Base-by-base conservation (phyloP, 306 rosid genomes). In the Casuarina equisetifolia region DNA sequence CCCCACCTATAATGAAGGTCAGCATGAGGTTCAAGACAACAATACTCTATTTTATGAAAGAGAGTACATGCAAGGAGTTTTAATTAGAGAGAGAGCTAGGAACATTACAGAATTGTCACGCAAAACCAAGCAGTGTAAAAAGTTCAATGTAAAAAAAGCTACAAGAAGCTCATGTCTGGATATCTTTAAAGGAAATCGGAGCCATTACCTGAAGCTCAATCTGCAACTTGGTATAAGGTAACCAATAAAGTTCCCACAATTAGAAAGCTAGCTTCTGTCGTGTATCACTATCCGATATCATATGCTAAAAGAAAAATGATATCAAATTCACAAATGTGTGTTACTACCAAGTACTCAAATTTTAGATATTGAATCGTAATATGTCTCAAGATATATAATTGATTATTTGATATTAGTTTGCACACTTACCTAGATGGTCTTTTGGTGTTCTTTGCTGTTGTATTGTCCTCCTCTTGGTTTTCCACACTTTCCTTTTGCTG, bases 1-100 rank as follows among this genome's bases (percentile, higher is more conserved):
- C 48, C 84, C 77, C 72, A 32, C 76, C 74, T 79, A 81, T 9
- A 79, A 81, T 54, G 89, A 79, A 48, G 79, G 75, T 78, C 90
- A 89, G 61, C 54, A 75, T 58, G 91, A 83, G 78, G 78, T 55
- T 12, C 84, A 61, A 12, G 87, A 75, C 76, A 70, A 8, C 16
- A 72, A 69, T 69, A 25, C 32, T 76, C 53, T 77, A 39, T 89
- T 87, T 71, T 90, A 81, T 9, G 99, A 89, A 80, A 86, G 97
- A 85, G 99, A 95, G 79, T 95, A 95, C 75, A 79, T 92, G 90
- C 99, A 92, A 83, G 99, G 98, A 81, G 97, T 95, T 77, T 79
- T 95, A 55, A 91, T 84, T 17, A 84, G 81, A 82, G 99, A 95
- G 89, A 88, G 84, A 86, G 20, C 66, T 35, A 83, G 83, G 79